Percentiles rank a stretch among this genome's conserved stretches.
Evolutionary conservation across 768 basidiomycete genomes (phyloP).

Genomic region (Suillus discolor): DNA sequence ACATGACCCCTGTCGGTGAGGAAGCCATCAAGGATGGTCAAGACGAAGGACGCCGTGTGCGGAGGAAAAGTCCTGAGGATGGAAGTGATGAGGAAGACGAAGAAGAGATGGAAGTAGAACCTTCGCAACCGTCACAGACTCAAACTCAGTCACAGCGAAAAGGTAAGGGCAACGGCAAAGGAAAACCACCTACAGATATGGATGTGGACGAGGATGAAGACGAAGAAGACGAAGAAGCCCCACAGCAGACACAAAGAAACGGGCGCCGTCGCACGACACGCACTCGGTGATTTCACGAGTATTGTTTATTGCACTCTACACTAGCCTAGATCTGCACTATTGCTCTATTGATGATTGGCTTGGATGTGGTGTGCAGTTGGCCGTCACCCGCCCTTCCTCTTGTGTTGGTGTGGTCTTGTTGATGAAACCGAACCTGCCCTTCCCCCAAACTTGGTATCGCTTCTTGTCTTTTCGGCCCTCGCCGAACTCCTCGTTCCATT

Average conservation of each 20-base stretch:
- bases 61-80: conserved; percentile 34
- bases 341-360: conserved; percentile 26
- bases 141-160: conserved; percentile 27
- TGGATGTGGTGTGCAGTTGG: conserved; percentile 10
- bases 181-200: conserved; percentile 36
- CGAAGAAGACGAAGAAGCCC: conserved; percentile 27
- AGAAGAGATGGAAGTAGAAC: conserved; percentile 39
- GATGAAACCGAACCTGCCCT: conserved; percentile 85
- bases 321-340: conserved; percentile 11
- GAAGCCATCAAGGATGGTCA: conserved; percentile 65
- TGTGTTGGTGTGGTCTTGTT: conserved; percentile 39
- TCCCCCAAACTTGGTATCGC: conserved; percentile 81
- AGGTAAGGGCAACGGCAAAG: conserved; percentile 29
- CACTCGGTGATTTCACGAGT: conserved; percentile 15
- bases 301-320: conserved; percentile 20
- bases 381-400: conserved; percentile 49
- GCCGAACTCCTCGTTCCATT: conserved; percentile 95
- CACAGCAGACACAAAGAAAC: conserved; percentile 20
- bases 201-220: conserved; percentile 49
- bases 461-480: conserved; percentile 74
- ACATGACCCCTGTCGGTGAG: conserved; percentile 66
- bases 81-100: conserved; percentile 44
- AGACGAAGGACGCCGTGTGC: conserved; percentile 43
- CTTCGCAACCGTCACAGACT: conserved; percentile 27
- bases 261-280: conserved; percentile 24